Evolutionary conservation across 2,329 filamentous ascomycete species (phyloP).

Genomic region (Conoideocrella luteorostrata): DNA sequence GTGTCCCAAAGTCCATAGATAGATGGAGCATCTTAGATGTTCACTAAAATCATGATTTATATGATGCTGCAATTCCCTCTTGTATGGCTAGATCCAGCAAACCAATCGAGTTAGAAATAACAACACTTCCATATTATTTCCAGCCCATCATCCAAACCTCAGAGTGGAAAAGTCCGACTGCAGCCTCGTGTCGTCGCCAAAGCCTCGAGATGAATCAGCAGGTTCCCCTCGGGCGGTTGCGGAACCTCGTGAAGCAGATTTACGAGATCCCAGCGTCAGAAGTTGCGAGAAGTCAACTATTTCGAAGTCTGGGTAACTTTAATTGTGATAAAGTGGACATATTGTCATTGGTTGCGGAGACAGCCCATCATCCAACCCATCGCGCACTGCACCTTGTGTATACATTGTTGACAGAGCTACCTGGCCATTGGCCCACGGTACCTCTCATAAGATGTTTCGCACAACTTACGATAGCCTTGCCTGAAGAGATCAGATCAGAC

Average conservation of each 20-base stretch:
- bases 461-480: slow-evolving; percentile 28
- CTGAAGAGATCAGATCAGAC: slow-evolving; percentile 27
- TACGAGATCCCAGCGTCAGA: slow-evolving; percentile 15
- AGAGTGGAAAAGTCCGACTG: neutral
- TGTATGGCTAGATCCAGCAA: too few relatives aligned
- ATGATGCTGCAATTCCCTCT: neutral
- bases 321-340: slow-evolving; percentile 14
- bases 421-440: slow-evolving; percentile 22
- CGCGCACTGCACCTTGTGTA: slow-evolving; percentile 21
- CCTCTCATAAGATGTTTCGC: slow-evolving; percentile 27
- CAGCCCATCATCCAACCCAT: slow-evolving; percentile 13
- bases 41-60: neutral
- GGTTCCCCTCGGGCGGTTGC: slow-evolving; percentile 4
- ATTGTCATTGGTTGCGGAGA: slow-evolving; percentile 16
- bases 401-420: slow-evolving; percentile 17
- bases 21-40: neutral
- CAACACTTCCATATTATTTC: neutral
- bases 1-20: slow-evolving; percentile 1
- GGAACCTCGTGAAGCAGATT: slow-evolving; percentile 13
- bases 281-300: slow-evolving; percentile 10
- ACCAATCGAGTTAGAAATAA: too few relatives aligned
- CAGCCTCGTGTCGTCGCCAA: neutral
- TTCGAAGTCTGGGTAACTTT: slow-evolving; percentile 8
- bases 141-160: neutral
- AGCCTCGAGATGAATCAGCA: slow-evolving; percentile 11